These are phyloP conservation scores for Paralagenidium karlingii DNA, from an alignment of 352 stramenopile species.

Conservation along the genomic window DNA sequence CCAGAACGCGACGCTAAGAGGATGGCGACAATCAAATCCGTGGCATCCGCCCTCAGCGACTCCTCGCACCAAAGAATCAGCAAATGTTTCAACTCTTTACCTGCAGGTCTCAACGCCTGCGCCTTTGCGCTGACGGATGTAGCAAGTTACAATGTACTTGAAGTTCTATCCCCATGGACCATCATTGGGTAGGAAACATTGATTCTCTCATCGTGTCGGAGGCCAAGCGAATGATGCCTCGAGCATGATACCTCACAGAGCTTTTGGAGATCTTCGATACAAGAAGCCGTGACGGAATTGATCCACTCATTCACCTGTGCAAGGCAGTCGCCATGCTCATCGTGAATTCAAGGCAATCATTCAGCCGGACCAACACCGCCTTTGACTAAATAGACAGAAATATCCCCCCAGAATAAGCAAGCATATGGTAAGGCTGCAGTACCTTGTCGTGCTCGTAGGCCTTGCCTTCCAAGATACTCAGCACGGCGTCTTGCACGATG, in stretches of 20 bases:
- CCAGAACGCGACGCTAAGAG: conserved; percentile 37
- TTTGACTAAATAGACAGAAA: too few species aligned
- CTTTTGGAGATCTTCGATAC: conserved; percentile 46
- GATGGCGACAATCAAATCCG: neutral
- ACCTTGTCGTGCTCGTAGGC: conserved; percentile 71
- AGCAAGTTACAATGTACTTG: conserved; percentile 74
- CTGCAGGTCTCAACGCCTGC: conserved; percentile 45
- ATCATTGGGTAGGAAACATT: neutral
- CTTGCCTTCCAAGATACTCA: conserved; percentile 58
- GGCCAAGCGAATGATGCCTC: too few species aligned
- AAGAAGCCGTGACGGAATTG: conserved; percentile 47
- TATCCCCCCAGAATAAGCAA: too few species aligned
- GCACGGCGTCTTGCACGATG: conserved; percentile 61
- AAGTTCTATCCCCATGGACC: conserved; percentile 34
- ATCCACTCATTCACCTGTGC: conserved; percentile 54
- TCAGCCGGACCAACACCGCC: too few species aligned
- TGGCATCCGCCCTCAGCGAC: neutral
- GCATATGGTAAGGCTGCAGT: too few species aligned
- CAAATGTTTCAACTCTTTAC: conserved; percentile 4
- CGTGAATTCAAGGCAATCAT: too few species aligned
- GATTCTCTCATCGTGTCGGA: too few species aligned
- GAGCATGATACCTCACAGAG: conserved; percentile 55
- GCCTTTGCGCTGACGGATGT: conserved; percentile 50
- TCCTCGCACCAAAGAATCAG: neutral
- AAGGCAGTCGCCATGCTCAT: too few species aligned